phyloP scores from a whole-genome alignment of 176 grass and related monocot genomes.

The Avena eriantha region DNA sequence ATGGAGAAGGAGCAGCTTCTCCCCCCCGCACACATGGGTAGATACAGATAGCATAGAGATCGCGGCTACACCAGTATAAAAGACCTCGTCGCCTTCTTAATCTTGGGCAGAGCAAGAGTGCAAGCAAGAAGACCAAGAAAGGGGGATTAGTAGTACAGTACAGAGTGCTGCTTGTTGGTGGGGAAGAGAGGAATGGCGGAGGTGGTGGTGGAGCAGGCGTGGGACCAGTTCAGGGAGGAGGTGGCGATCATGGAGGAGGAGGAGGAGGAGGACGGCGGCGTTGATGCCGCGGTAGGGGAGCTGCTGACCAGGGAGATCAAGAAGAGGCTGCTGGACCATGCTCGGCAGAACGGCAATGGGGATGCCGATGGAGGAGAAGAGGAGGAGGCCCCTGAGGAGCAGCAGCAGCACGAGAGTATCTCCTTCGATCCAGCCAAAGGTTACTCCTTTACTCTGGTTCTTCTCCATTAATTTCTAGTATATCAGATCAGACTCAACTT shows the following conservation, averaged over 20 bases:
- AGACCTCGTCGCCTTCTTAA: no score
- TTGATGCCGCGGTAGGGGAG: slow-evolving; percentile 13
- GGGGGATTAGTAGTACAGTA: no score
- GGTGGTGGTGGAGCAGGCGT: slow-evolving; percentile 50
- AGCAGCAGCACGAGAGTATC: slow-evolving; percentile 23
- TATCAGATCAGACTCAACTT: no score
- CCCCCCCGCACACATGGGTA: background rate
- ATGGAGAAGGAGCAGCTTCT: background rate
- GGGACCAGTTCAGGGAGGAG: slow-evolving; percentile 44
- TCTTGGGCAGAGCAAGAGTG: background rate
- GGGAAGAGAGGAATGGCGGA: slow-evolving; percentile 36
- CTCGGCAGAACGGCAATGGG: background rate
- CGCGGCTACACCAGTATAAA: slow-evolving; percentile 1
- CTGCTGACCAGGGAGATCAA: slow-evolving; percentile 48
- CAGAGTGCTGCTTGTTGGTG: background rate
- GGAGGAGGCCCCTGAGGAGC: background rate
- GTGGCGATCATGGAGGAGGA: slow-evolving; percentile 12
- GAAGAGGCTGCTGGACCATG: slow-evolving; percentile 17
- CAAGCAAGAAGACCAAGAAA: background rate
- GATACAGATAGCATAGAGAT: background rate
- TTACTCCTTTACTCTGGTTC: background rate
- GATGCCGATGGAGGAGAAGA: background rate
- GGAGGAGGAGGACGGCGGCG: no score
- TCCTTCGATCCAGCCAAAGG: slow-evolving; percentile 64
- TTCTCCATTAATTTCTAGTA: background rate